A percentile compares a stretch with the other conserved stretches of the same genome.
Conservation (phyloP, 2,329 filamentous ascomycete genomes). For the Claviceps lovelessii region DNA sequence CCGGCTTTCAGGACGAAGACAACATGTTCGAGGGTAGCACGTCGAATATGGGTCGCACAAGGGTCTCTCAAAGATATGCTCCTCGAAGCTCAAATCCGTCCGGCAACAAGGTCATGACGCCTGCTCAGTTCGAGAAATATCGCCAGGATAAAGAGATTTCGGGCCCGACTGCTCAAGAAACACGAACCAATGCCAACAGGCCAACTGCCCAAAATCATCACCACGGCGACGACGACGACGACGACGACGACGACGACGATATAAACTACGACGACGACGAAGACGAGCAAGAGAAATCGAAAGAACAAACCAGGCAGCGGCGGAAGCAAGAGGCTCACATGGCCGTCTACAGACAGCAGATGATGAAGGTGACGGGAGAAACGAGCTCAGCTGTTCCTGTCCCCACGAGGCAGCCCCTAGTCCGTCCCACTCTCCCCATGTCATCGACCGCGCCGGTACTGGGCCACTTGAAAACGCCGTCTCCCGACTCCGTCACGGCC, state of each 20-base stretch:
- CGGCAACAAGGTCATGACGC: constrained; percentile 74
- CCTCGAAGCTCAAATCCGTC: constrained; percentile 25
- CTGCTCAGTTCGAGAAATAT: constrained; percentile 72
- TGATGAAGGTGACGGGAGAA: constrained; percentile 91
- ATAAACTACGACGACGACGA: constrained; percentile 59
- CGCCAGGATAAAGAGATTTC: constrained; percentile 58
- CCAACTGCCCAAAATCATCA: constrained; percentile 42
- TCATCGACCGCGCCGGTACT: constrained; percentile 52
- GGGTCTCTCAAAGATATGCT: constrained; percentile 18
- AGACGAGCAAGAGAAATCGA: constrained; percentile 64
- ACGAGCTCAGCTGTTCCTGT: constrained; percentile 20
- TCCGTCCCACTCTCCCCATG: constrained; percentile 40
- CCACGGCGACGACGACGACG: constrained; percentile 49
- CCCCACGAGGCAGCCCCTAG: constrained; percentile 16
- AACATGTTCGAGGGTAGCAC: constrained; percentile 40
- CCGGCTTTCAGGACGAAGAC: constrained; percentile 31
- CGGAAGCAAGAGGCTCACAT: constrained; percentile 84
- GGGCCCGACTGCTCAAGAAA: constrained; percentile 27
- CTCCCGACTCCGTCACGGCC: constrained; percentile 25
- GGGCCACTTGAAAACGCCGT: constrained; percentile 21
- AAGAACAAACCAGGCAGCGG: constrained; percentile 58
- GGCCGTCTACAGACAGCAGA: constrained; percentile 79
- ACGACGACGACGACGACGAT: constrained; percentile 51
- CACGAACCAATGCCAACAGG: constrained; percentile 8
- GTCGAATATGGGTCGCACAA: constrained; percentile 22